Conservation (phyloP, 2,329 filamentous ascomycete species). For the Talaromyces rugulosus region DNA sequence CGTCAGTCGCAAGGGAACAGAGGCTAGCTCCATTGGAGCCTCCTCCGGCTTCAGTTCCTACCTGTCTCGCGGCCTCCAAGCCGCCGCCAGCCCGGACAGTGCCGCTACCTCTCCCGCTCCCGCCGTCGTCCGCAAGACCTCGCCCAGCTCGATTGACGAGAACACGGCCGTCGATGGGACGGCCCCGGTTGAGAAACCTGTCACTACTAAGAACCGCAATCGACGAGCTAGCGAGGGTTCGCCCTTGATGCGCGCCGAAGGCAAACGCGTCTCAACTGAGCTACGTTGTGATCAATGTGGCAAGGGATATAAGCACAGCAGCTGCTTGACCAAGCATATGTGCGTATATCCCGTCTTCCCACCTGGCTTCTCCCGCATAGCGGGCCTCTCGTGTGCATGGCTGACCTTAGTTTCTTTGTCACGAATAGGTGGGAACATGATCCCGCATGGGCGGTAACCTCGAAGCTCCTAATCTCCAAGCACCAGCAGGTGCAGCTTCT, state of each 20-base stretch:
- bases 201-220: slow-evolving; percentile 51
- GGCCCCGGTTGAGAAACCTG: slow-evolving; percentile 44
- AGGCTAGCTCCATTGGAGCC: slow-evolving; percentile 57
- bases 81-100: slow-evolving; percentile 26
- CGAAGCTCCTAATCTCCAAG: slow-evolving; percentile 97
- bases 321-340: slow-evolving; percentile 99
- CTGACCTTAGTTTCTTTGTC: slow-evolving; percentile 23
- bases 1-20: slow-evolving; percentile 62
- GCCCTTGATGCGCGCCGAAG: slow-evolving; percentile 72
- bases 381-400: slow-evolving; percentile 21
- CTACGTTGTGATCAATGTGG: slow-evolving; percentile 96
- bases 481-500: slow-evolving; percentile 98
- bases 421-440: slow-evolving; percentile 92
- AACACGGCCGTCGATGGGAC: slow-evolving; percentile 42
- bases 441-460: slow-evolving; percentile 94
- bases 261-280: slow-evolving; percentile 75
- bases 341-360: slow-evolving; percentile 60
- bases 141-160: slow-evolving; percentile 29
- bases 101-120: slow-evolving; percentile 10
- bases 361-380: slow-evolving; percentile 12
- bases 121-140: slow-evolving; percentile 34
- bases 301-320: slow-evolving; percentile 99
- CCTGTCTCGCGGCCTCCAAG: slow-evolving; percentile 37
- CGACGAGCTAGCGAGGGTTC: slow-evolving; percentile 80
- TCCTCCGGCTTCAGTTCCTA: slow-evolving; percentile 35